Evolutionary conservation across 208 protist species (phyloP), one percentile per base, ranked within the genome.

Genomic region (Trypanosoma cruzi): DNA sequence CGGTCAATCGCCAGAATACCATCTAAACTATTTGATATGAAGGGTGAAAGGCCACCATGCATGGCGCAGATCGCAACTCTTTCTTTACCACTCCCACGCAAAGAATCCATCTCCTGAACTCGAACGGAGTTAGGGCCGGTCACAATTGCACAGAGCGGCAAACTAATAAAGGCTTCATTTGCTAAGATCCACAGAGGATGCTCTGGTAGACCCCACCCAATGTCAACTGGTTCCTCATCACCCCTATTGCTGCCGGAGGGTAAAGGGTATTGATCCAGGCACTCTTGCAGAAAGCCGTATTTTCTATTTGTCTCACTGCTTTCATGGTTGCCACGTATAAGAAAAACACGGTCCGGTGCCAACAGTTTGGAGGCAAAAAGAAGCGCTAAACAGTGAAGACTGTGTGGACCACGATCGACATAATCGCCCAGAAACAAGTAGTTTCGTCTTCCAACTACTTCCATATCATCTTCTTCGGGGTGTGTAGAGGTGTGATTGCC

Each of bases 271-370:
- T 95, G 91, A 32, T 81, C 62, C 60, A 92, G 75, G 79, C 98
- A 99, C 82, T 99, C 99, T 54, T 99, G 97, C 57, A 99, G 98
- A 81, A 99, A 99, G 49, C 99, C 99, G 81, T 99, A 99, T 71
- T 99, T 97, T 56, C 98, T 81, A 74, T 99, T 99, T 60, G 99
- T 99, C 22, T 94, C 95, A 8, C 92, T 81, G 79, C 96, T 99
- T 85, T 99, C 99, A 81, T 99, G 99, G 83, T 99, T 99, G 37
- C 99, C 99, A 40, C 99, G 88, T 5, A 99, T 82, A 28, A 99
- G 85, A 73, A 99, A 99, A 63, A 99, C 98, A 58, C 98, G 99
- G 52, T 98, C 83, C 20, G 98, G 98, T 55, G 98, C 99, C 49
- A 98, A 90, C 65, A 99, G 84, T 79, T 99, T 99, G 64, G 98